Base-by-base conservation (phyloP, 2,329 filamentous ascomycete genomes). In the Trichoderma aggressivum region DNA sequence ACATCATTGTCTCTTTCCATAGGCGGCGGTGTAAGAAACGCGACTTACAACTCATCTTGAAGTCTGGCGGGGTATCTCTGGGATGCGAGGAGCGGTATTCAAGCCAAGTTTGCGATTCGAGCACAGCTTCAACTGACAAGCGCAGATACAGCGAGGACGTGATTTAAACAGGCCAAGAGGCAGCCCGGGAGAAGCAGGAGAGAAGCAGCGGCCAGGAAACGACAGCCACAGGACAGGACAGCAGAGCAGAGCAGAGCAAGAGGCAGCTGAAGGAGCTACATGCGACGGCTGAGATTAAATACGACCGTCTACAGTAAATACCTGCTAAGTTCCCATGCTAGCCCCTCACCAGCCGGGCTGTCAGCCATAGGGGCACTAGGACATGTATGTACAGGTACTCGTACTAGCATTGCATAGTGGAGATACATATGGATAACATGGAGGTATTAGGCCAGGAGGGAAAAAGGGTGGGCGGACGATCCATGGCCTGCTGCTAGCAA, bases 1-100 rank as follows among this genome's bases (percentile, higher is more conserved):
- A 43, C 16, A 18, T 8, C n/a, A 16, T 36, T 21, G 7, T 36
- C 36, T 30, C 30, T 18, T 50, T 24, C 56, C 30, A 36, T 8
- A 43, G 34, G 26, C 67, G 16, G 67, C 34, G 43, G 59, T 30
- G 58, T 30, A 32, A 70, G 16, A 26, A 34, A 8, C 24, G 56
- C 32, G 59, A 81, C 82, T 82, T 77, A 83, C 82, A 82, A 75
- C 80, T 82, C 82, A 83, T 83, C 69, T 77, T 77, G 74, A 62
- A 61, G 50, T 14, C 66, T 73, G 58, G 72, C 72, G 72, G 72
- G 72, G 72, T 73, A 72, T 63, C 47, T 36, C 3, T 53, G 5
- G n/a, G 1, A 43, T 2, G 34, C 58, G 43, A 56, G 59, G 47
- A 56, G 67, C 5, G 47, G 43, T 30, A 62, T 47, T 62, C 59